A percentile compares a stretch with the other conserved stretches of the same genome.
Conservation (phyloP, 768 basidiomycete species). For the Auriscalpium orientale region DNA sequence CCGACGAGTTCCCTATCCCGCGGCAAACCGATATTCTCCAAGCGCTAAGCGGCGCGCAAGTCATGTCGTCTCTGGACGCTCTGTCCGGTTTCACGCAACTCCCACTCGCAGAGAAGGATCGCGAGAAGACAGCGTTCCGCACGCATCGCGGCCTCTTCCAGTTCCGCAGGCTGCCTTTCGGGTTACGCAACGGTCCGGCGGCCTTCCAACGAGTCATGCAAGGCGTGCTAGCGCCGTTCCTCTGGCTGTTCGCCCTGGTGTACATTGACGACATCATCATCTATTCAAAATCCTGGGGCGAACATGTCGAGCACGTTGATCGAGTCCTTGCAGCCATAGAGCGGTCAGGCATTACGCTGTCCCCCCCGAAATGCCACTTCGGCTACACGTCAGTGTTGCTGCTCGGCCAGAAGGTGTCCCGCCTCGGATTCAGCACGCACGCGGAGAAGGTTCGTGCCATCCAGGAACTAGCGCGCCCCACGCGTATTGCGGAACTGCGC, state of each 20-base stretch:
- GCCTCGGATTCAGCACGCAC: conserved; percentile 6
- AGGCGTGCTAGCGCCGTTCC: conserved; percentile 24
- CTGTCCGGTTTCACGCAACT: conserved; percentile 34
- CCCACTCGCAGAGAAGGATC: conserved; percentile 18
- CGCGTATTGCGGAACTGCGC: conserved; percentile 9
- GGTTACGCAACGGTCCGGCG: conserved; percentile 20
- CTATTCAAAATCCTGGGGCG: conserved; percentile 21
- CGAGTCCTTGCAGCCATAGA: conserved; percentile 11
- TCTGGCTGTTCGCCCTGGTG: conserved; percentile 33
- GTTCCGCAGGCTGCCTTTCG: conserved; percentile 33
- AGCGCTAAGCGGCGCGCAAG: conserved; percentile 17
- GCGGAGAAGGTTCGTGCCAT: conserved; percentile 18
- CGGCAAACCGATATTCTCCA: conserved; percentile 22
- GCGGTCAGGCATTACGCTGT: neutral
- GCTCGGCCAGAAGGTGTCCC: conserved; percentile 14
- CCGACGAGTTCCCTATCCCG: conserved; percentile 23
- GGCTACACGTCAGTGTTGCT: neutral
- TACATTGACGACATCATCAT: conserved; percentile 39
- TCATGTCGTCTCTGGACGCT: conserved; percentile 25
- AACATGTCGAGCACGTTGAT: conserved; percentile 20
- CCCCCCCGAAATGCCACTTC: neutral
- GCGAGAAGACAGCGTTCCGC: conserved; percentile 28
- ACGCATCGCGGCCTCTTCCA: conserved; percentile 31
- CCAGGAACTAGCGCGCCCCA: conserved; percentile 4
- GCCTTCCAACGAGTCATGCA: conserved; percentile 37